phyloP scores from a whole-genome alignment of 768 basidiomycete genomes.

The Wakefieldia striispora region DNA sequence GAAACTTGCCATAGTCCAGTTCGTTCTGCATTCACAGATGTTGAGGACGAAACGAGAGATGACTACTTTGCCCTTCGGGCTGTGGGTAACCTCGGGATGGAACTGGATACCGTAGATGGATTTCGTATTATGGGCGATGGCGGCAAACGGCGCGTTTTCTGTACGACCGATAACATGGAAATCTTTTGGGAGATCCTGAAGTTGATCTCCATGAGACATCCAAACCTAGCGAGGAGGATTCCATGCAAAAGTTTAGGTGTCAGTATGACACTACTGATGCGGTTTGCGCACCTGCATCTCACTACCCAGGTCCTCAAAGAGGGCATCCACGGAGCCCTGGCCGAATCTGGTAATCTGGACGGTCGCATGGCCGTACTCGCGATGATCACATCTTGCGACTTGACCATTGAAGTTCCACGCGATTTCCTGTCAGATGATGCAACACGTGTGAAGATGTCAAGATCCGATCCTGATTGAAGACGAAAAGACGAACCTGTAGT shows the following conservation, averaged over 20 bases:
- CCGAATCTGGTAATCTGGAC: constrained; percentile 69
- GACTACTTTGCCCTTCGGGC: constrained; percentile 83
- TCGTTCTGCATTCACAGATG: constrained; percentile 76
- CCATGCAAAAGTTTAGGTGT: background rate
- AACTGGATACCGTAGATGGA: constrained; percentile 97
- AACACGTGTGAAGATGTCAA: background rate
- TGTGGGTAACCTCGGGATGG: constrained; percentile 98
- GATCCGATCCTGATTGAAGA: background rate
- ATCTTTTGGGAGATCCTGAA: constrained; percentile 73
- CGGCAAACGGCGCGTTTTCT: constrained; percentile 84
- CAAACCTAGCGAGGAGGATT: constrained; percentile 74
- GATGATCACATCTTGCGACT: constrained; percentile 82
- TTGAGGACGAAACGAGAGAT: constrained; percentile 80
- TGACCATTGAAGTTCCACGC: constrained; percentile 84
- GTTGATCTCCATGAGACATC: constrained; percentile 99
- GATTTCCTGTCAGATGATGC: constrained; percentile 65
- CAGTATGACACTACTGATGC: background rate
- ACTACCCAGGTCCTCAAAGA: constrained; percentile 86
- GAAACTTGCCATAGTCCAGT: constrained; percentile 88
- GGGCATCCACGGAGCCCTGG: constrained; percentile 56
- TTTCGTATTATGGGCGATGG: constrained; percentile 86
- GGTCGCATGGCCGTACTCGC: constrained; percentile 93
- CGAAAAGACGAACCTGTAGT: constrained; percentile 61
- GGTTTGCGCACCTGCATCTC: constrained; percentile 73
- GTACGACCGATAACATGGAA: constrained; percentile 91